Conservation (phyloP, 1,284 basidiomycete genomes). For the Thelephora terrestris region DNA sequence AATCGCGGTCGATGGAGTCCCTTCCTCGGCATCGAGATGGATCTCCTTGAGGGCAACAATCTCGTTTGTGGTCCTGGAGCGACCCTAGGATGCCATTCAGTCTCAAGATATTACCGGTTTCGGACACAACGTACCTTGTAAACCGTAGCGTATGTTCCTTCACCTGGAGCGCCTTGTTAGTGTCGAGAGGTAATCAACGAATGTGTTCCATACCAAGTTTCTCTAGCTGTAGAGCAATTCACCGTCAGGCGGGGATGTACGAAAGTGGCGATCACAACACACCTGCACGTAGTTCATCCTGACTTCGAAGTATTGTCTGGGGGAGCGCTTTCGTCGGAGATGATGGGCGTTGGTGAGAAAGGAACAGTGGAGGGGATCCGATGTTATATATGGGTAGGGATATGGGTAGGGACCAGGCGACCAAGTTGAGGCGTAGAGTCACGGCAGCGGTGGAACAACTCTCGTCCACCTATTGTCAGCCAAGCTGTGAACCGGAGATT, state of each 20-base stretch:
- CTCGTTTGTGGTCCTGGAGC: conserved; percentile 80
- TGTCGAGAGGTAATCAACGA: background rate
- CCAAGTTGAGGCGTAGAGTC: too few relatives aligned
- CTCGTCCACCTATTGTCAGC: too few relatives aligned
- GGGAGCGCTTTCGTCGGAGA: too few relatives aligned
- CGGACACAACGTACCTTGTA: conserved; percentile 57
- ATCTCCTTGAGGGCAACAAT: conserved; percentile 91
- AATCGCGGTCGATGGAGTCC: conserved; percentile 90
- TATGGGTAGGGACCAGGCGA: too few relatives aligned
- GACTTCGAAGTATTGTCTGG: background rate
- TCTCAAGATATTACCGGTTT: background rate
- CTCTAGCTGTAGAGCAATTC: conserved; percentile 51
- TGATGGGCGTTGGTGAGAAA: background rate
- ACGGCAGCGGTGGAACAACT: too few relatives aligned
- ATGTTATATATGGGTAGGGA: too few relatives aligned
- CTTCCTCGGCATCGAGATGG: conserved; percentile 92
- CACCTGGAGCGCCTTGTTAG: conserved; percentile 34
- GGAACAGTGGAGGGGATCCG: background rate
- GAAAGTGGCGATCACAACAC: conserved; percentile 11
- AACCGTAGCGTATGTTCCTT: conserved; percentile 84
- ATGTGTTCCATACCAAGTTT: conserved; percentile 50
- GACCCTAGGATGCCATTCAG: conserved; percentile 42
- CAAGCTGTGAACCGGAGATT: too few relatives aligned
- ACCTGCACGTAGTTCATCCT: conserved; percentile 65
- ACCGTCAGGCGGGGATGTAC: background rate